Evolutionary conservation across 345 rosid genomes (phyloP).

Genomic region (Ceriops tagal): DNA sequence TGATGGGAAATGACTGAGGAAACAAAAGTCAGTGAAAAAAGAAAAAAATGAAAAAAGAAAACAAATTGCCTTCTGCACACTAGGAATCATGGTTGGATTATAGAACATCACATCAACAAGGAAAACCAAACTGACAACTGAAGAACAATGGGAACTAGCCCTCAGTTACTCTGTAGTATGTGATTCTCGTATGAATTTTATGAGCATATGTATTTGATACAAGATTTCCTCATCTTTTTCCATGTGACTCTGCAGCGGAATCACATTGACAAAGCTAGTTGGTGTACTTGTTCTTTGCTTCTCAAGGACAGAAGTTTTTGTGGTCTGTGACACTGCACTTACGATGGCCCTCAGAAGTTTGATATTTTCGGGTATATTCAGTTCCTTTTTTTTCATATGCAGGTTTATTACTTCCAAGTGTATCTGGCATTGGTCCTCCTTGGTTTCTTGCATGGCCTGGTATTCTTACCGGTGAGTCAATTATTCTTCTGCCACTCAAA

Average conservation of each 20-base stretch:
- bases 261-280: slow-evolving; percentile 87
- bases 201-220: too few relatives aligned
- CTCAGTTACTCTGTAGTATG: background rate
- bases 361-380: background rate
- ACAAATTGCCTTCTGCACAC: too few relatives aligned
- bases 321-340: slow-evolving; percentile 42
- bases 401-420: slow-evolving; percentile 99
- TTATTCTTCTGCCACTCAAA: background rate
- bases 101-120: too few relatives aligned
- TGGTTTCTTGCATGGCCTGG: slow-evolving; percentile 91
- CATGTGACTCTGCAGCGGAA: slow-evolving; percentile 51
- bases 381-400: slow-evolving; percentile 4
- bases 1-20: too few relatives aligned
- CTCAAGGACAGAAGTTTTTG: slow-evolving; percentile 92
- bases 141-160: too few relatives aligned
- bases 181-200: background rate
- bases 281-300: slow-evolving; percentile 95
- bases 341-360: background rate
- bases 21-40: too few relatives aligned
- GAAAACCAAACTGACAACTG: too few relatives aligned
- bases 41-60: too few relatives aligned
- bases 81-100: too few relatives aligned
- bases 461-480: slow-evolving; percentile 81
- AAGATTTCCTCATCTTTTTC: too few relatives aligned
- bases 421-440: slow-evolving; percentile 89